phyloP scores from a whole-genome alignment of 345 rosid species.

The Cochlearia excelsa region DNA sequence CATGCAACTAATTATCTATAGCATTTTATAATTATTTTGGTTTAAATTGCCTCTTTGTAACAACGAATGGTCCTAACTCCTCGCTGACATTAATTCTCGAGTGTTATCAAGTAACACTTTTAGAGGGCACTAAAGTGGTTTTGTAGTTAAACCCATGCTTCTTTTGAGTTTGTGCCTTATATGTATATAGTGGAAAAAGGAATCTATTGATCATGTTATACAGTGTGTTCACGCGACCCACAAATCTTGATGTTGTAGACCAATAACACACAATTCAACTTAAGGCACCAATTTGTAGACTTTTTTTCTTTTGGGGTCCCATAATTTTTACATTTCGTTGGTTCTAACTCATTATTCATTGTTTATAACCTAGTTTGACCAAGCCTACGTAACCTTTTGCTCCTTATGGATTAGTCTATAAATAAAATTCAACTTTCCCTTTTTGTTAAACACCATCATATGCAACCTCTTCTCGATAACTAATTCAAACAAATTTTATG shows the following conservation, averaged over 20 bases:
- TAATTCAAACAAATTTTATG: background rate
- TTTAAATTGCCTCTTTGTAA: no score
- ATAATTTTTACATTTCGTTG: conserved; percentile 21
- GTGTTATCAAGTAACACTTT: conserved; percentile 19
- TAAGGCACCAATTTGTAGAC: conserved; percentile 23
- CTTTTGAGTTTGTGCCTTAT: conserved; percentile 31
- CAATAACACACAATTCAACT: conserved; percentile 19
- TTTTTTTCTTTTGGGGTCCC: conserved; percentile 26
- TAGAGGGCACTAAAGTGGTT: conserved; percentile 12
- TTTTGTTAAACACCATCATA: conserved; percentile 6
- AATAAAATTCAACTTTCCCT: background rate
- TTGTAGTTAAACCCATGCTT: conserved; percentile 33
- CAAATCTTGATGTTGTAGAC: conserved; percentile 32
- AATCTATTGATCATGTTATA: conserved; percentile 27
- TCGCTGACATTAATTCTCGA: background rate
- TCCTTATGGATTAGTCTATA: conserved; percentile 17
- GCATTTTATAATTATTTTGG: no score
- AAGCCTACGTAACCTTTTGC: conserved; percentile 22
- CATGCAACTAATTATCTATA: no score
- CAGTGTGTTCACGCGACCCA: conserved; percentile 34
- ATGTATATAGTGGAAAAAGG: conserved; percentile 34
- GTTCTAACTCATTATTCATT: conserved; percentile 28
- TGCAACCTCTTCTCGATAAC: conserved; percentile 8
- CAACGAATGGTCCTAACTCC: background rate
- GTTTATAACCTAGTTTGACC: conserved; percentile 13